Base-by-base conservation (phyloP, 441 rosid genomes). In the Erodium trifolium region DNA sequence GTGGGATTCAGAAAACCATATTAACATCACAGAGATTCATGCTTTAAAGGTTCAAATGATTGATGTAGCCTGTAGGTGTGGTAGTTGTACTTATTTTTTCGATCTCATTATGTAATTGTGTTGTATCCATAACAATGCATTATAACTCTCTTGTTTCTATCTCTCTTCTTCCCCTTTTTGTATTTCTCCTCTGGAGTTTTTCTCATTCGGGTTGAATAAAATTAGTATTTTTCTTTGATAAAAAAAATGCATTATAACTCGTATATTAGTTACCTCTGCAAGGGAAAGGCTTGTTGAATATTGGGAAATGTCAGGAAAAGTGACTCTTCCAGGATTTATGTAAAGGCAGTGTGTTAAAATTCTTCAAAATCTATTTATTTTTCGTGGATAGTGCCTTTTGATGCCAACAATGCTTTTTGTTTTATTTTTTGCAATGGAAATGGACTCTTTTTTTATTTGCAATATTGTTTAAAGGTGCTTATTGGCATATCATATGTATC, bases 401-500 rank as follows among this genome's bases (percentile, higher is more conserved):
- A 45, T 53, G 60, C 1, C 60, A 14, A 14, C 2, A 16, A 53
- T 53, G 51, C 9, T 43, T 35, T 43, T 43, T 23, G 27, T 43
- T 2, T 43, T 43, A 13, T 45, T 53, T 14, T 53, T 53, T 53
- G 7, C 23, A 3, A 17, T 29, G 23, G 9, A 12, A 67, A 16
- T 10, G 23, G n/a, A 18, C 60, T 34, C 7, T n/a, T 49, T 29
- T 31, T 45, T 23, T 16, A 19, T 49, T 13, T n/a, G 29, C 19
- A 45, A 67, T 70, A 3, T 5, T 49, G 2, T 43, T 71, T 34
- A 31, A 14, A 27, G 16, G 27, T 47, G 17, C 64, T 67, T 27
- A 67, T 65, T 67, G 68, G 34, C 34, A 27, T 41, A 64, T n/a
- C 67, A n/a, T 70, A 57, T 69, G 51, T 45, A 45, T 45, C 71